Base-by-base conservation (phyloP, 2,329 filamentous ascomycete species). In the Aureobasidium pullulans region DNA sequence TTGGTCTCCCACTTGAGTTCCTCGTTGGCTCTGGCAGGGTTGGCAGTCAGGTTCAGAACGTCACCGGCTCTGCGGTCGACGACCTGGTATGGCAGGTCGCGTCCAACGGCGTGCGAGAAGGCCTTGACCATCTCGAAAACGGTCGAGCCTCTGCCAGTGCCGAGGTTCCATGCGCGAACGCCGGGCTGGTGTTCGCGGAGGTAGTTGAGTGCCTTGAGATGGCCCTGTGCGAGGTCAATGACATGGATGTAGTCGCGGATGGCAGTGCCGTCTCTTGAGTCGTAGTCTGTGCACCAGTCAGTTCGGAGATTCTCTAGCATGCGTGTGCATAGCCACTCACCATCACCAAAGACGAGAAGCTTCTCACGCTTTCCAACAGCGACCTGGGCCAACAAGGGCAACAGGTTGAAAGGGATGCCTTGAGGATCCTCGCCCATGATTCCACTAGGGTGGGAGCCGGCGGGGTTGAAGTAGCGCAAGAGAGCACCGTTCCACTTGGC, bases 241-340 rank as follows among this genome's bases (percentile, higher is more conserved):
- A 96, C 90, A 79, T 96, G 92, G 75, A 99, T 96, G 81, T 99
- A 99, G 78, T 99, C 94, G 67, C 94, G 88, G 73, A 96, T 96
- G 63, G 90, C 90, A 57, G 92, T 96, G 64, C 92, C 92, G 72
- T 96, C 92, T 67, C 86, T 87, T 57, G 91, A 96, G 34, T 81
- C 72, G 79, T 99, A 99, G 79, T 99, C 92, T 95, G 65, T 4
- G 13, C 11, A 10, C 56, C 9, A 7, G 64, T 71, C 59, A 71
- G 67, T 49, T 60, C n/a, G 11, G 29, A 36, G 4, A 13, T 9
- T 46, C 29, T 11, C 13, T 10, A 10, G 49, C 19, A 32, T 62
- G 46, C 64, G 61, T 37, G 39, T 15, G 28, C 49, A 19, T n/a
- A 29, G 28, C 42, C 42, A 58, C 85, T 73, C 76, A 94, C 90